phyloP scores from a whole-genome alignment of 805 yeast species.

The Cyberlindnera mycetangii region DNA sequence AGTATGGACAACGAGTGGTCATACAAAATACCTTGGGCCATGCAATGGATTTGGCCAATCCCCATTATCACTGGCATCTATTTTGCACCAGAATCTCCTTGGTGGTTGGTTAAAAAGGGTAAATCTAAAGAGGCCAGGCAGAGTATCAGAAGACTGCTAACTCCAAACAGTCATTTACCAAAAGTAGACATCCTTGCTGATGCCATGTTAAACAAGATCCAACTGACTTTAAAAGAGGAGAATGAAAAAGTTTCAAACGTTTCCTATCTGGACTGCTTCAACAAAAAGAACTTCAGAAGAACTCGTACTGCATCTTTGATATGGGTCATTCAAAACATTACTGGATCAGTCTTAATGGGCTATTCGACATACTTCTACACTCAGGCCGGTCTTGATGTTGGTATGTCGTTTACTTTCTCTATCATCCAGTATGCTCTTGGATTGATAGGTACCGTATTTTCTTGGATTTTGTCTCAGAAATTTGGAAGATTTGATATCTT shows the following conservation, averaged over 20 bases:
- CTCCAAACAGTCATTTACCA: conserved; percentile 14
- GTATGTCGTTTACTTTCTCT: conserved; percentile 40
- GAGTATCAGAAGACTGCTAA: conserved; percentile 27
- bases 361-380: conserved; percentile 48
- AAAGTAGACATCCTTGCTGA: conserved; percentile 25
- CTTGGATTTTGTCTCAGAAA: conserved; percentile 33
- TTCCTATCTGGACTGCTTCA: conserved; percentile 44
- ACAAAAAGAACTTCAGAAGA: conserved; percentile 42
- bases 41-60: conserved; percentile 27
- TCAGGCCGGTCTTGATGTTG: conserved; percentile 44
- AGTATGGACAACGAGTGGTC: conserved; percentile 23
- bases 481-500: conserved; percentile 32
- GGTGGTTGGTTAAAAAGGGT: conserved; percentile 41
- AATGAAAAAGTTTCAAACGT: conserved; percentile 25
- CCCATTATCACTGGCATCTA: conserved; percentile 33
- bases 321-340: conserved; percentile 43
- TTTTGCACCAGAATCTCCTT: conserved; percentile 46
- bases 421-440: conserved; percentile 36
- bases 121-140: conserved; percentile 33
- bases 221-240: conserved; percentile 31
- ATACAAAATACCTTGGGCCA: conserved; percentile 36
- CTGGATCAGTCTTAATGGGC: conserved; percentile 45
- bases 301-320: conserved; percentile 36
- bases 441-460: conserved; percentile 30
- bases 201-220: conserved; percentile 33